Evolutionary conservation across 257 asterid species (phyloP), one percentile per base, ranked within the genome.

Genomic region (Solanum verrucosum): DNA sequence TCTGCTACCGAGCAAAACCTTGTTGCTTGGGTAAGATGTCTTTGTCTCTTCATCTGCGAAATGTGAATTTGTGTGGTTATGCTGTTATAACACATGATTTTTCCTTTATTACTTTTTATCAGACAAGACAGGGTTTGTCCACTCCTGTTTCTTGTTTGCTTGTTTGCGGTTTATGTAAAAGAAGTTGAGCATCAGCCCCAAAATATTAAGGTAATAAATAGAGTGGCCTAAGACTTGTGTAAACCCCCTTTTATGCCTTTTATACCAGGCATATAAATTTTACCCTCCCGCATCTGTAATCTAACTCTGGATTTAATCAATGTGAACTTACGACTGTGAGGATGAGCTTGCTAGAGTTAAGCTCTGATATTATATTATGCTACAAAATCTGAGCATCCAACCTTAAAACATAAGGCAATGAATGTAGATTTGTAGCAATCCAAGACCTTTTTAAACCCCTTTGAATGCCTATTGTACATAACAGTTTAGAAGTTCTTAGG

Each of bases 21-120:
- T 7, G 98, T 94, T 82, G 85, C 90, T 42, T 95, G 98, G 98
- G 98, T 95, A 90, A 90, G 71, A 31, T 82, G 7, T 82, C 88
- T 33, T 37, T 18, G 56, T 73, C 49, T 84, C 77, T 75, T 83
- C 37, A 73, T 88, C 73, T 71, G 71, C 18, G 25, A 18, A 27
- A 23, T 59, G 59, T 52, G 15, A 4, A 31, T 60, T 23, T 72
- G 37, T 46, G 82, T 11, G 29, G 74, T 27, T 77, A 23, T 79
- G 15, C 29, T 81, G 85, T 81, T 44, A 82, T 49, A 29, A 29
- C 18, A 31, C 40, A 82, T 20, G 86, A 9, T 10, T 82, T 74
- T 37, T 21, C 52, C 31, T 37, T 37, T 11, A 74, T 74, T 74
- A 37, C 83, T 0, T 37, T 73, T 73, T 73, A 35, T 35, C 83